Conservation (phyloP, 202 grass and related monocot genomes). For the Sporobolus alterniflorus region DNA sequence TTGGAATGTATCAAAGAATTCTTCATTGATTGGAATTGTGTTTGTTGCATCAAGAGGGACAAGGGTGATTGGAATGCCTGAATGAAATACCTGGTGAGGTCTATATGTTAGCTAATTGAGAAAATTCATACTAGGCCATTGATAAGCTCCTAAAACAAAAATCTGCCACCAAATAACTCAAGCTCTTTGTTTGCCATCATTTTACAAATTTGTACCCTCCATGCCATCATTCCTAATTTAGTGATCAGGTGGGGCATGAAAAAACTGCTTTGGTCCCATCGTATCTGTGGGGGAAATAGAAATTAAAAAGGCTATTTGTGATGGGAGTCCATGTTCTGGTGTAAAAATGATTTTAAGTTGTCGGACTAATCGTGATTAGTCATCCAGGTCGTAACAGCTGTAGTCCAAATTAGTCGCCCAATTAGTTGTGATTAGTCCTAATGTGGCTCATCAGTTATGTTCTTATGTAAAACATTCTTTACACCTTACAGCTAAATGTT, state of each 20-base stretch:
- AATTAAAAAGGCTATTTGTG: background rate
- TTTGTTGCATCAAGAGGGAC: slow-evolving; percentile 85
- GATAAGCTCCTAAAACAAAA: background rate
- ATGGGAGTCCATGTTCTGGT: background rate
- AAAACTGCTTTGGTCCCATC: background rate
- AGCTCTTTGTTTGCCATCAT: background rate
- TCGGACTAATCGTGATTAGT: too few species aligned
- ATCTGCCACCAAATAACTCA: background rate
- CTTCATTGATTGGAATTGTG: slow-evolving; percentile 60
- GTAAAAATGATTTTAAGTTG: too few species aligned
- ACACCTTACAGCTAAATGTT: background rate
- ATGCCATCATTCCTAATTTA: background rate
- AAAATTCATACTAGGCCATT: background rate
- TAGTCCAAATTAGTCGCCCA: too few species aligned
- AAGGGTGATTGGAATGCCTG: slow-evolving; percentile 68
- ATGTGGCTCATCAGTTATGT: background rate
- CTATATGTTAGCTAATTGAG: background rate
- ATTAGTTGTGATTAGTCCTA: too few species aligned
- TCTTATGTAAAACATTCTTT: background rate
- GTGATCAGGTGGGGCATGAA: background rate
- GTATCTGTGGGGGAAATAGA: background rate
- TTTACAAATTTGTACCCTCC: background rate
- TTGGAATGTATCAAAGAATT: slow-evolving; percentile 65
- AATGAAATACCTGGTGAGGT: slow-evolving; percentile 63
- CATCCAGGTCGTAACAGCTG: too few species aligned